These are phyloP conservation scores for Exophiala phaeomuriformis DNA, from an alignment of 2,329 filamentous ascomycete species.

Conservation along the genomic window DNA sequence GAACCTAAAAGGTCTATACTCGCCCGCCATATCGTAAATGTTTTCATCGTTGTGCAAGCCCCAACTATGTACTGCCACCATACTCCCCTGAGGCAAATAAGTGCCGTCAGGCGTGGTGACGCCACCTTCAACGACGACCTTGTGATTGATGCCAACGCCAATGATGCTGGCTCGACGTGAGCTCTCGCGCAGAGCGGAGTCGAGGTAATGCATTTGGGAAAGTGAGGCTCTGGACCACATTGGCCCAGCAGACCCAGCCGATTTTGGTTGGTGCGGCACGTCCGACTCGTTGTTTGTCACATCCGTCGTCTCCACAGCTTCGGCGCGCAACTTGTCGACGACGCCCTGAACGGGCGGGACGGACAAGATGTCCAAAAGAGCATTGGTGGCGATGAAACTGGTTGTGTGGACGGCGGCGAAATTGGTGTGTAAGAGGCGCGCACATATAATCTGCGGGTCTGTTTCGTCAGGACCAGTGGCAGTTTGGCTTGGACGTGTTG, in stretches of 20 bases:
- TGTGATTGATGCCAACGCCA: constrained; percentile 28
- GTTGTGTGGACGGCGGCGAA: constrained; percentile 31
- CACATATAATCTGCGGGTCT: constrained; percentile 41
- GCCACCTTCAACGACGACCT: constrained; percentile 28
- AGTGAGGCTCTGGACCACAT: constrained; percentile 34
- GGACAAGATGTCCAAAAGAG: constrained; percentile 29
- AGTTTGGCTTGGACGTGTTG: not conserved
- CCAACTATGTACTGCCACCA: constrained; percentile 41
- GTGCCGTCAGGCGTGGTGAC: constrained; percentile 36
- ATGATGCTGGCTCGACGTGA: constrained; percentile 38
- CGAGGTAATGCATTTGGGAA: constrained; percentile 34
- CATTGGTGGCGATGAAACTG: constrained; percentile 29
- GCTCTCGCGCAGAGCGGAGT: constrained; percentile 39
- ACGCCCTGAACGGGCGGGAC: constrained; percentile 31
- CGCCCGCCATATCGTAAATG: constrained; percentile 37
- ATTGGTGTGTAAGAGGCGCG: constrained; percentile 46
- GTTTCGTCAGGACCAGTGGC: constrained; percentile 35
- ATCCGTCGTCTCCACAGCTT: constrained; percentile 21
- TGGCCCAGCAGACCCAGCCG: not conserved
- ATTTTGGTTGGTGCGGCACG: too few species aligned
- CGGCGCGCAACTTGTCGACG: constrained; percentile 23
- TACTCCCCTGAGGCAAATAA: constrained; percentile 41
- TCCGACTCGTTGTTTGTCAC: not conserved
- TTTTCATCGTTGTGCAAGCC: constrained; percentile 44
- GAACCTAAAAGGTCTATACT: constrained; percentile 47